phyloP scores from a whole-genome alignment of 192 early-diverging fungal species.

The Coemansia biformis region DNA sequence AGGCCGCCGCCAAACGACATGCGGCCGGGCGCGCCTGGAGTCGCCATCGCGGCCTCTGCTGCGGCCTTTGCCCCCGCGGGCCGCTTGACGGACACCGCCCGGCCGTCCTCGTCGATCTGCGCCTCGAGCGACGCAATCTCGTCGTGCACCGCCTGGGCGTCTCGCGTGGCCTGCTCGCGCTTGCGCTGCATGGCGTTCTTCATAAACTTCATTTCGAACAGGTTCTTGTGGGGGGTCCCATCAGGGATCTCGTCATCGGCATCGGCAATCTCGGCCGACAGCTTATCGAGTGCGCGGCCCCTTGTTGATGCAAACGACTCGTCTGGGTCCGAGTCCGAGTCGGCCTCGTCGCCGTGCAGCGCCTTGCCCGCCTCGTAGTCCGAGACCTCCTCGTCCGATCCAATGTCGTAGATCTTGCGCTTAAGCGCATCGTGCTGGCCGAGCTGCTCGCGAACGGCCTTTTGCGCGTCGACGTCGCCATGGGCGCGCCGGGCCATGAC shows the following conservation, averaged over 20 bases:
- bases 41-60: slow-evolving; percentile 1
- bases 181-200: slow-evolving; percentile 67
- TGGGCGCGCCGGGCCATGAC: slow-evolving; percentile 58
- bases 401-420: slow-evolving; percentile 73
- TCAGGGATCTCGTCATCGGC: slow-evolving; percentile 36
- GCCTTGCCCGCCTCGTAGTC: slow-evolving; percentile 47
- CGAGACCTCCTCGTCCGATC: slow-evolving; percentile 53
- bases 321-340: slow-evolving; percentile 16
- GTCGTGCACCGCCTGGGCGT: slow-evolving; percentile 28
- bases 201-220: slow-evolving; percentile 99
- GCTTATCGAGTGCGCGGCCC: slow-evolving; percentile 7
- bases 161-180: slow-evolving; percentile 44
- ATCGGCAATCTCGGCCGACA: slow-evolving; percentile 9
- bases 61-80: background rate
- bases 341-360: slow-evolving; percentile 27
- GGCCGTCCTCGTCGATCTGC: slow-evolving; percentile 29
- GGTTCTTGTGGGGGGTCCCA: slow-evolving; percentile 62
- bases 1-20: slow-evolving; percentile 41
- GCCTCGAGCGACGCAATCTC: slow-evolving; percentile 42
- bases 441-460: slow-evolving; percentile 82
- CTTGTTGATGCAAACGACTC: slow-evolving; percentile 17
- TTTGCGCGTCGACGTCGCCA: slow-evolving; percentile 59
- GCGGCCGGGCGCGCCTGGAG: slow-evolving; percentile 22
- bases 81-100: slow-evolving; percentile 11
- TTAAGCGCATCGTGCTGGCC: slow-evolving; percentile 68